Base-by-base conservation (phyloP, 2,329 filamentous ascomycete species). In the Pseudogymnoascus destructans region DNA sequence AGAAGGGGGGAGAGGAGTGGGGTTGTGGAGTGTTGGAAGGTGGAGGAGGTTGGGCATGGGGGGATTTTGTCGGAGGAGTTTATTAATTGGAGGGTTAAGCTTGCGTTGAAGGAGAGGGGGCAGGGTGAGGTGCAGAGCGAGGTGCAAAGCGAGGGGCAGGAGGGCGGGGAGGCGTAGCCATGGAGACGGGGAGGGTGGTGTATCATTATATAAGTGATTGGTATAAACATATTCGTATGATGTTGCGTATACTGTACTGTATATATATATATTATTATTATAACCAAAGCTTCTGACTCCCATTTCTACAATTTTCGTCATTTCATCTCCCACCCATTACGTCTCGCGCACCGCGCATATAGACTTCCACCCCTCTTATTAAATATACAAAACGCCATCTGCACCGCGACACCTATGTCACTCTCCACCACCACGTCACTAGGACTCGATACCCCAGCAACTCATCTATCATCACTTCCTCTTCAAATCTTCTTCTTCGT, bases 41-140 rank as follows among this genome's bases (percentile, higher is more conserved):
- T 90, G 3, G 81, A 88, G 64, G 86, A 89, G 63, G 80, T 79
- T 1, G 89, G 89, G 0, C 82, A 87, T 62, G 89, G 89, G 0
- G 77, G 79, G 21, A 89, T 95, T 55, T 73, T 95, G 38, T 87
- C 86, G 2, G 79, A 84, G 19, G 81, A 87, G 11, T 95, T 95
- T 67, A 78, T 87, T 66, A 79, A 84, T 61, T 95, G 89, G 86
- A 73, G 81, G 55, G 71, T 66, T 6, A 67, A 65, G 57, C 61
- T 69, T 56, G 59, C 59, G 21, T 40, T 63, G 58, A 32, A 5
- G 21, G 13, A 3, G 10, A 5, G 10, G 54, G 35, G 35, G 33
- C 13, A 36, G 33, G 8, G n/a, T n/a, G 33, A 36, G 33, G 33
- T 1, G n/a, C 1, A 35, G 33, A 15, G 13, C 33, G 33, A 35